Percentiles rank a stretch among this genome's conserved stretches.
Evolutionary conservation across 139 green algal genomes (phyloP).

Genomic region (Chlamydomonas incerta): DNA sequence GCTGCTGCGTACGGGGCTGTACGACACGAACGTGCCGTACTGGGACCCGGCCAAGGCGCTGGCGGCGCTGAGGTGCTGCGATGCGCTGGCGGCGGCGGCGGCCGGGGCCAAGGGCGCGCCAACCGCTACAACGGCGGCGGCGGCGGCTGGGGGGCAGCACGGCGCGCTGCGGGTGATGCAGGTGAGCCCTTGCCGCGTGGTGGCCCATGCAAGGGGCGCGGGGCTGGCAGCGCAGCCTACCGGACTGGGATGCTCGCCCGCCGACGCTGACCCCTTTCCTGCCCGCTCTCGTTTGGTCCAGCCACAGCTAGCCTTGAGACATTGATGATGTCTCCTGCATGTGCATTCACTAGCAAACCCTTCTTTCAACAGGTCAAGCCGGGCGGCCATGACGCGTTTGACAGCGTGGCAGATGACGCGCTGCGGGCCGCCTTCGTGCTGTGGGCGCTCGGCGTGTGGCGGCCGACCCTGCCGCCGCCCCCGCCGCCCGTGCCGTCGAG

Average conservation of each 20-base stretch:
- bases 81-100: too few relatives aligned
- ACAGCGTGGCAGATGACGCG: neutral
- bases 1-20: conserved; percentile 26
- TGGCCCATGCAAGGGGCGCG: neutral
- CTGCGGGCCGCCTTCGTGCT: conserved; percentile 7
- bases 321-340: too few relatives aligned
- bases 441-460: conserved; percentile 17
- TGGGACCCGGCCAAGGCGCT: conserved; percentile 34
- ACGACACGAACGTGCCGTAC: conserved; percentile 34
- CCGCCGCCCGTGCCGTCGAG: too few relatives aligned
- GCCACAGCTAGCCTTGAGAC: too few relatives aligned
- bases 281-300: too few relatives aligned
- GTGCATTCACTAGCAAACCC: too few relatives aligned
- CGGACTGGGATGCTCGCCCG: too few relatives aligned
- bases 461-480: neutral
- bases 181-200: too few relatives aligned
- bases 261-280: too few relatives aligned
- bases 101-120: too few relatives aligned
- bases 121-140: too few relatives aligned
- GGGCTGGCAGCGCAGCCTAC: too few relatives aligned
- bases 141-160: neutral
- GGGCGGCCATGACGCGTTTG: conserved; percentile 6
- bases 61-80: neutral
- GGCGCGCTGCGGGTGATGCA: conserved; percentile 15
- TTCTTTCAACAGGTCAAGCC: conserved; percentile 1